Conservation (phyloP, 495 filamentous ascomycete genomes). For the Daldinia concentrica region DNA sequence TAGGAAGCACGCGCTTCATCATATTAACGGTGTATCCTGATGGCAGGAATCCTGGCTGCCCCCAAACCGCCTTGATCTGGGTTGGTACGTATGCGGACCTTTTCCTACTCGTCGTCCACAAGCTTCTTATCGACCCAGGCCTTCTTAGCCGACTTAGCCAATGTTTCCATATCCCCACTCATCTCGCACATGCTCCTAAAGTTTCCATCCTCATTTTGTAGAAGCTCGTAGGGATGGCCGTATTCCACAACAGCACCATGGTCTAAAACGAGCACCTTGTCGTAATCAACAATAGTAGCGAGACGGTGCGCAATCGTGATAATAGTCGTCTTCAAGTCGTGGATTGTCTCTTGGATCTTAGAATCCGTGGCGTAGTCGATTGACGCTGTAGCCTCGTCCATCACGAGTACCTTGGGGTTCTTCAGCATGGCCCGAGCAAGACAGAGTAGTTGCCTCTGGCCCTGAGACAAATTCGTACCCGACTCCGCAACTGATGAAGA, state of each 20-base stretch:
- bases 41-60: background rate
- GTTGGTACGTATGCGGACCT: background rate
- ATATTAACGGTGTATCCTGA: constrained; percentile 2
- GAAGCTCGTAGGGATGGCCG: constrained; percentile 83
- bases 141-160: constrained; percentile 80
- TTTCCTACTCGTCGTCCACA: constrained; percentile 50
- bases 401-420: constrained; percentile 88
- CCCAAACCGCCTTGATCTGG: background rate
- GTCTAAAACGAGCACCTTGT: constrained; percentile 97
- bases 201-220: constrained; percentile 70
- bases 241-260: constrained; percentile 88
- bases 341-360: constrained; percentile 95
- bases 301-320: constrained; percentile 98
- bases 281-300: constrained; percentile 96
- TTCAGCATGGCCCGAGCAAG: constrained; percentile 94
- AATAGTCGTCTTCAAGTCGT: constrained; percentile 89
- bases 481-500: constrained; percentile 87
- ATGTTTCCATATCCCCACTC: constrained; percentile 81
- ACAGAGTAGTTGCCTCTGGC: constrained; percentile 94
- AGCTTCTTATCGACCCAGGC: constrained; percentile 56
- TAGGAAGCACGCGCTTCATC: constrained; percentile 10
- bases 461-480: constrained; percentile 95
- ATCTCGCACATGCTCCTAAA: constrained; percentile 96
- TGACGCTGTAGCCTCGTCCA: constrained; percentile 98
- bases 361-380: constrained; percentile 97